A percentile compares a stretch with the other conserved stretches of the same genome.
These are phyloP conservation scores for Macrophomina tecta DNA, from an alignment of 2,329 filamentous ascomycete genomes.

Conservation along the genomic window DNA sequence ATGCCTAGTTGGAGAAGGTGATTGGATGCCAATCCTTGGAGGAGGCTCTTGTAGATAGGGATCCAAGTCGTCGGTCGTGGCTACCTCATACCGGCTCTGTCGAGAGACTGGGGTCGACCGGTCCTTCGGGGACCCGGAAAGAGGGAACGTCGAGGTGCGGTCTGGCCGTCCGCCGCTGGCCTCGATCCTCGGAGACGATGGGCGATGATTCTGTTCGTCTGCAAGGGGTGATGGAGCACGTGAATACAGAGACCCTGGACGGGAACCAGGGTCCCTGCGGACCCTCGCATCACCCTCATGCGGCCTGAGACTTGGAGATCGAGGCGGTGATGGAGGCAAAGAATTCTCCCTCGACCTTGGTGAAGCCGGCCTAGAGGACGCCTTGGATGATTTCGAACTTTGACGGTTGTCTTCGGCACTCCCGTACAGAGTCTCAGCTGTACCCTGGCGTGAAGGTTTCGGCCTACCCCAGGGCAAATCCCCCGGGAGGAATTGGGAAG, in stretches of 20 bases:
- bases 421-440: slow-evolving; percentile 26
- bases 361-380: slow-evolving; percentile 36
- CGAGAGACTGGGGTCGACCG: slow-evolving; percentile 38
- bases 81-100: slow-evolving; percentile 38
- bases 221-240: slow-evolving; percentile 18
- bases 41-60: slow-evolving; percentile 29
- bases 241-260: slow-evolving; percentile 31
- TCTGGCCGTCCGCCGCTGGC: not conserved
- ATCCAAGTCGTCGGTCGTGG: slow-evolving; percentile 34
- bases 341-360: slow-evolving; percentile 33
- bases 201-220: slow-evolving; percentile 1
- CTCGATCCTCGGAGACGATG: slow-evolving; percentile 19
- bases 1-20: slow-evolving; percentile 40
- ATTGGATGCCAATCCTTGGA: slow-evolving; percentile 40
- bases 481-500: slow-evolving; percentile 4
- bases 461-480: slow-evolving; percentile 26
- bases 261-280: slow-evolving; percentile 34
- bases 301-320: slow-evolving; percentile 40
- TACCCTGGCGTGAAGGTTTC: slow-evolving; percentile 12
- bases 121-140: slow-evolving; percentile 29
- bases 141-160: slow-evolving; percentile 14
- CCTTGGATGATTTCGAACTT: slow-evolving; percentile 8
- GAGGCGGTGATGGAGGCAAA: slow-evolving; percentile 33
- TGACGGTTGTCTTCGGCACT: slow-evolving; percentile 12
- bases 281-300: slow-evolving; percentile 35